phyloP scores from a whole-genome alignment of 1,139 yeast genomes.

The Geotrichum restrictum region DNA sequence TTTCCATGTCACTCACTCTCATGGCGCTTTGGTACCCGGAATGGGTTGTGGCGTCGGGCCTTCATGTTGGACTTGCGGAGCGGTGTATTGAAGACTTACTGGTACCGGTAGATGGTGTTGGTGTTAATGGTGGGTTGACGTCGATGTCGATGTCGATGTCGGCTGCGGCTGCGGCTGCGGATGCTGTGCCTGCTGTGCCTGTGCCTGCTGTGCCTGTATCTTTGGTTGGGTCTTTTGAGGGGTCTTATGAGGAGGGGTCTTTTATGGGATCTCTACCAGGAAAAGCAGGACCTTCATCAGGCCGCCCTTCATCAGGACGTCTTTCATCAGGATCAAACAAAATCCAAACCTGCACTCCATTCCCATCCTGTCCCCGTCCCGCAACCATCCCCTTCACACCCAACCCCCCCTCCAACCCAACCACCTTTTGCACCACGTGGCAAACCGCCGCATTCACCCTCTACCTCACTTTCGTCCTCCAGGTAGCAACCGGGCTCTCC shows the following conservation, averaged over 20 bases:
- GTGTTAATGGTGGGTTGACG: background rate
- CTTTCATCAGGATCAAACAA: too few species aligned
- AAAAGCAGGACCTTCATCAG: too few species aligned
- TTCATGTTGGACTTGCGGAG: constrained; percentile 13
- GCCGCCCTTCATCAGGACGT: too few species aligned
- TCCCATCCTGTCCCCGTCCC: constrained; percentile 8
- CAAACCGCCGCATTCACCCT: constrained; percentile 28
- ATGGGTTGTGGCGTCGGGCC: constrained; percentile 7
- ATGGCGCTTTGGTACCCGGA: constrained; percentile 11
- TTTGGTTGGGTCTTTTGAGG: too few species aligned
- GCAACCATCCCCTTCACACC: constrained; percentile 10
- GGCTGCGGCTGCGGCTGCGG: too few species aligned
- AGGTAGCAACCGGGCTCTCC: constrained; percentile 25
- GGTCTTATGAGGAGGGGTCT: too few species aligned
- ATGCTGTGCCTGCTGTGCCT: too few species aligned
- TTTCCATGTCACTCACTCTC: constrained; percentile 8
- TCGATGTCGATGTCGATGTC: too few species aligned
- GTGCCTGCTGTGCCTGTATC: too few species aligned
- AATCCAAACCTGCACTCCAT: constrained; percentile 11
- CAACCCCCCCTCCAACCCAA: too few species aligned
- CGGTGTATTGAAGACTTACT: background rate
- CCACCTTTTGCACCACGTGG: constrained; percentile 28
- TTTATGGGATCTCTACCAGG: too few species aligned
- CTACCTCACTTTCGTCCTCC: constrained; percentile 28
- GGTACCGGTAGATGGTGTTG: background rate